Percentiles rank a stretch among this genome's conserved stretches.
Conservation (phyloP, 2,329 filamentous ascomycete genomes). For the Didymellaceae sp. region DNA sequence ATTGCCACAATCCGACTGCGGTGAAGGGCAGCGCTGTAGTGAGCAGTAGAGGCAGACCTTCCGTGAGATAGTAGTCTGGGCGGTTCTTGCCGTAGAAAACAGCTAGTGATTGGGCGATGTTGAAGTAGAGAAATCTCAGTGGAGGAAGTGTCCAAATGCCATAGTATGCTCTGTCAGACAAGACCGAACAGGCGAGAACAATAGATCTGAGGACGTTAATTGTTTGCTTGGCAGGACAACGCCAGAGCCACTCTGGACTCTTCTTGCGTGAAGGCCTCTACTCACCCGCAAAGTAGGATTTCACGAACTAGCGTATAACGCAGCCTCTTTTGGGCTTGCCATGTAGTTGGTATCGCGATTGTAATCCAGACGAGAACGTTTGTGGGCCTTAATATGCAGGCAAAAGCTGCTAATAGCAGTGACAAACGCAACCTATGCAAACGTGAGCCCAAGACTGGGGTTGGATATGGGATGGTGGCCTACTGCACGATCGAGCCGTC, state of each 20-base stretch:
- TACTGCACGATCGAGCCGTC: constrained; percentile 38
- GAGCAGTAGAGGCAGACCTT: constrained; percentile 86
- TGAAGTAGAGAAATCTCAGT: constrained; percentile 87
- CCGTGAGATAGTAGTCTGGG: constrained; percentile 90
- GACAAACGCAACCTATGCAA: constrained; percentile 57
- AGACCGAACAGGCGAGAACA: constrained; percentile 67
- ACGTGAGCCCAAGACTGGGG: constrained; percentile 28
- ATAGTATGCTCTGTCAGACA: constrained; percentile 81
- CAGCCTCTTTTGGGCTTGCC: constrained; percentile 52
- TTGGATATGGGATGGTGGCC: constrained; percentile 22
- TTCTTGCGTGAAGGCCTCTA: constrained; percentile 17
- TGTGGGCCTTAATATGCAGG: constrained; percentile 86
- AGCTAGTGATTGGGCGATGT: constrained; percentile 84
- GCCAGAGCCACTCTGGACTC: not conserved
- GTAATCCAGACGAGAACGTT: constrained; percentile 85
- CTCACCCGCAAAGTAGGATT: constrained; percentile 64
- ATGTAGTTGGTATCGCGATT: constrained; percentile 64
- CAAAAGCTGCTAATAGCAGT: constrained; percentile 77
- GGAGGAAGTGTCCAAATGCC: constrained; percentile 87
- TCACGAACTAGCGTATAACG: constrained; percentile 67
- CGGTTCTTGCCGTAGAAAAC: constrained; percentile 92
- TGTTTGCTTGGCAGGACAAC: too few relatives aligned
- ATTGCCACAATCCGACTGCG: constrained; percentile 66
- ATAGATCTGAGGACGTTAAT: constrained; percentile 53
- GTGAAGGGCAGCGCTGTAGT: constrained; percentile 84